Base-by-base conservation (phyloP, 2,329 filamentous ascomycete species). In the Orbilia javanica region DNA sequence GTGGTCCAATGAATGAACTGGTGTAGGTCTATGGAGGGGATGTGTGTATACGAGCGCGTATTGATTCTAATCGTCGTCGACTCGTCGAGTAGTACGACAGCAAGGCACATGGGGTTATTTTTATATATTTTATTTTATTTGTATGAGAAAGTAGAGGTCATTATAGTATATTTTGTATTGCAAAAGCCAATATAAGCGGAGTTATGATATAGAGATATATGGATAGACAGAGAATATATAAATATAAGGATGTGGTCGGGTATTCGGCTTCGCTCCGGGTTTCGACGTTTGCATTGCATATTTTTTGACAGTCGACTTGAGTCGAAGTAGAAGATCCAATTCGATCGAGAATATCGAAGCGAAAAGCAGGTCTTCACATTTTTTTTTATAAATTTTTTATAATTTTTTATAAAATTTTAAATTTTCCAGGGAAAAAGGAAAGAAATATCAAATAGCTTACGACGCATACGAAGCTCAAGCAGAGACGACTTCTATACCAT, bases 41-140 rank as follows among this genome's bases (percentile, higher is more conserved):
- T 72, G 34, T 60, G 68, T 65, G 25, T 46, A 64, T 48, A 46
- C 20, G 20, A 71, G 60, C 57, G 57, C 68, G 57, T 65, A 42
- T 15, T 60, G 52, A n/a, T 44, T 63, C 36, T 36, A 42, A 34
- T n/a, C 20, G 34, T 44, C 10, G 4, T 34, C 31, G 42, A 15
- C 13, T 39, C 13, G 36, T 18, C n/a, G 42, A 44, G 5, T 20
- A 20, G 20, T 62, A 25, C 55, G 13, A 27, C n/a, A n/a, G n/a
- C n/a, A n/a, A n/a, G n/a, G n/a, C n/a, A 15, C 7, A 15, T 39
- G 36, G n/a, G 36, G 13, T 39, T 39, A 39, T 39, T 39, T 13
- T 39, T 39, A 39, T 39, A n/a, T 27, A 27, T 52, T 52, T 52
- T 50, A 53, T 34, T 7, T 34, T 53, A 29, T n/a, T n/a, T n/a